phyloP scores from a whole-genome alignment of 805 yeast species.

The Candida xiaguanensis region DNA sequence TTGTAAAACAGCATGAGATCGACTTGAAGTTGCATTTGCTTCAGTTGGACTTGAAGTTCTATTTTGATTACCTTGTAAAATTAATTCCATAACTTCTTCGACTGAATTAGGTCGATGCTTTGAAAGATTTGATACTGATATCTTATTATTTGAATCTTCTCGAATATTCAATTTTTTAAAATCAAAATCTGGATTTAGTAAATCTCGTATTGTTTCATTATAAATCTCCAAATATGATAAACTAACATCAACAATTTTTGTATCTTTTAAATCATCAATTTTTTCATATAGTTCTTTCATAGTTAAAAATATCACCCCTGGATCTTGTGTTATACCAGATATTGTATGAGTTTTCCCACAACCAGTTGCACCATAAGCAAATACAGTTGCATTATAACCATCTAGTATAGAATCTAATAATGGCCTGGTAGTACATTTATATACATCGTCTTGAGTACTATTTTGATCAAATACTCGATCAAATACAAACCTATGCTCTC shows the following conservation, averaged over 20 bases:
- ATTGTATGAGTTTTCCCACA: conserved; percentile 97
- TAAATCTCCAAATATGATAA: conserved; percentile 83
- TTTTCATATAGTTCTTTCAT: conserved; percentile 68
- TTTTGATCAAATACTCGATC: conserved; percentile 71
- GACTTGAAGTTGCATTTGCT: conserved; percentile 84
- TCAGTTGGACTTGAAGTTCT: conserved; percentile 85
- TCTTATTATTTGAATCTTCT: conserved; percentile 65
- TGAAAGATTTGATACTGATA: conserved; percentile 69
- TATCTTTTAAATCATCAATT: conserved; percentile 55
- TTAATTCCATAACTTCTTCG: conserved; percentile 75
- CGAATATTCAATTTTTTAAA: conserved; percentile 53
- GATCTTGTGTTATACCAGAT: conserved; percentile 65
- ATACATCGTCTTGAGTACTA: conserved; percentile 66
- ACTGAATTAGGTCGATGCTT: conserved; percentile 58
- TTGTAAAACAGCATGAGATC: conserved; percentile 93
- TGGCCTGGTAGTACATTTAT: conserved; percentile 62
- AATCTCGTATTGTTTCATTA: conserved; percentile 83
- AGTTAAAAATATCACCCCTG: conserved; percentile 78
- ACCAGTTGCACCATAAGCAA: conserved; percentile 97
- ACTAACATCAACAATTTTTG: conserved; percentile 55
- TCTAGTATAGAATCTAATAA: conserved; percentile 70
- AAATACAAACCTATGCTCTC: conserved; percentile 79
- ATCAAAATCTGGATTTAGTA: conserved; percentile 55
- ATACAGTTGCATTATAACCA: conserved; percentile 87
- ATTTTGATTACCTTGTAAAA: conserved; percentile 65